Base-by-base conservation (phyloP, 306 rosid species). In the Canavalia gladiata region DNA sequence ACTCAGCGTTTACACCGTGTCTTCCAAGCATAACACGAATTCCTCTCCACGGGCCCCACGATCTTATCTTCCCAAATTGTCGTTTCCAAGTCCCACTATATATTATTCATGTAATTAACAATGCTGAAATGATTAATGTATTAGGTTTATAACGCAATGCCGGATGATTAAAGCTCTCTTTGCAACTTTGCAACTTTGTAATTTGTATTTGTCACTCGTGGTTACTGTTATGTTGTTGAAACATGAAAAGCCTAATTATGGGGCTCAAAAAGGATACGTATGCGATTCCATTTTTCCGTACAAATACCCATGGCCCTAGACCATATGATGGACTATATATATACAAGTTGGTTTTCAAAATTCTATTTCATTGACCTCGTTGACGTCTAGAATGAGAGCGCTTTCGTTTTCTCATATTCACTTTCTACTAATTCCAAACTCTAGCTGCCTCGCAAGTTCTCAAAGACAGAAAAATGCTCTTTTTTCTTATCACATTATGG, bases 361-460 rank as follows among this genome's bases (percentile, higher is more conserved):
- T 69, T 49, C 4, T 41, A n/a, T 70, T 25, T 50, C n/a, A 34
- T 49, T 69, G 75, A 69, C 75, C 47, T 25, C 8, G 2, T 28
- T 68, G 29, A 12, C 28, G 10, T 5, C 43, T 7, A 46, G 57
- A 46, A 46, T 0, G 25, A 2, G 45, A 33, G 45, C 29, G 13
- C n/a, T 49, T 68, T 6, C 13, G 45, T 70, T 70, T 70, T 49
- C 45, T 33, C 28, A 11, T 0, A 49, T 69, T 47, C 7, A 33
- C 30, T 9, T 18, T 18, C 25, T 18, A 6, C 31, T 46, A 18
- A 13, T 31, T 68, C 45, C 59, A 68, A 4, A 70, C 58, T 37
- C 11, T 47, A 30, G 42, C 5, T 69, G 12, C 58, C 58, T 30
- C 12, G 74, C 42, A 69, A 30, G 54, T 69, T 29, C 74, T 5